Conservation (phyloP, 164 flowering plant species). For the Aristolochia californica region DNA sequence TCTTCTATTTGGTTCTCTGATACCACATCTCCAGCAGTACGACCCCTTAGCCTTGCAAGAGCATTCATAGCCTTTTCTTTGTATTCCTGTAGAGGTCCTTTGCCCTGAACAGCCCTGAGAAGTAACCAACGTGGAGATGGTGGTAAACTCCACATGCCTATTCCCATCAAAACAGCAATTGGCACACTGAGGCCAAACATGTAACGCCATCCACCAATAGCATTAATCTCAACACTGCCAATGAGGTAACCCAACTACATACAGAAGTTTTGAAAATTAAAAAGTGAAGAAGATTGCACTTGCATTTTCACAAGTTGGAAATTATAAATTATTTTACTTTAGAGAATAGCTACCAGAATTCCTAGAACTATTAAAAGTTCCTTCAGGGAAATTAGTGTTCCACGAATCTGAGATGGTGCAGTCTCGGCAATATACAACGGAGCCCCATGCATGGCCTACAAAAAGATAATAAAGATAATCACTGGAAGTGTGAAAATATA, state of each 20-base stretch:
- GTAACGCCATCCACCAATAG: constrained; percentile 89
- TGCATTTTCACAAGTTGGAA: neutral
- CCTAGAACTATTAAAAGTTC: constrained; percentile 90
- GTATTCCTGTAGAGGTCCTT: constrained; percentile 53
- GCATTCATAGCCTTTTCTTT: constrained; percentile 68
- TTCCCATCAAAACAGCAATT: constrained; percentile 64
- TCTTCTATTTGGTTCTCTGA: constrained; percentile 78
- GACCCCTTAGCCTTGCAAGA: constrained; percentile 64
- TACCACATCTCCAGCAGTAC: constrained; percentile 55
- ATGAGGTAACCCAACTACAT: constrained; percentile 77
- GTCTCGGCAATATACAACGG: constrained; percentile 97
- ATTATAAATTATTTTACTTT: neutral
- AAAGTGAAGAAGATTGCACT: neutral
- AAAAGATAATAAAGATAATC: constrained; percentile 2
- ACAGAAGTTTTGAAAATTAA: constrained; percentile 4
- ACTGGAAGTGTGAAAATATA: no score
- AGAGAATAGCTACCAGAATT: constrained; percentile 47
- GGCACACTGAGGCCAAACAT: constrained; percentile 81
- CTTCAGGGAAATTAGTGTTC: constrained; percentile 82
- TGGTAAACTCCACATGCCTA: constrained; percentile 87
- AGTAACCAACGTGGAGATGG: constrained; percentile 91
- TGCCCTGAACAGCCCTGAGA: constrained; percentile 84
- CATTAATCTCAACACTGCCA: constrained; percentile 62
- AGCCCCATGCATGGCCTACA: constrained; percentile 98
- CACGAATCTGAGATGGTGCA: constrained; percentile 85